Conservation (phyloP, 805 yeast species). For the Yarrowia keelungensis region DNA sequence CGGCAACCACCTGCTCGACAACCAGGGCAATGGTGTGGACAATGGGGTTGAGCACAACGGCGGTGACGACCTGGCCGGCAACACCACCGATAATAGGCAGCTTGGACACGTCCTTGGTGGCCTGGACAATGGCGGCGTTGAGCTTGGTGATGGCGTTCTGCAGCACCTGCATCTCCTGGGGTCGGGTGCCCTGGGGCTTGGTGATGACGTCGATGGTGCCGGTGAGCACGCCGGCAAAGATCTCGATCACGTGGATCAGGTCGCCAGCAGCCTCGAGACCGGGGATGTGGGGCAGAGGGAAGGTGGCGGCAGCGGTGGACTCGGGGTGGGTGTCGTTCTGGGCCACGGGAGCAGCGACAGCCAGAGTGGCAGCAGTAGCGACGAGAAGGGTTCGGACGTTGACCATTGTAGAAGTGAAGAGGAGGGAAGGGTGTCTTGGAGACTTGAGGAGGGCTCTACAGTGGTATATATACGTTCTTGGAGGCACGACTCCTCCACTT, state of each 20-base stretch:
- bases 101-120: conserved; percentile 5
- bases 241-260: conserved; percentile 21
- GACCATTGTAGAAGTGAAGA: conserved; percentile 16
- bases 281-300: conserved; percentile 33
- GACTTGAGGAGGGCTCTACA: not conserved
- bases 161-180: conserved; percentile 28
- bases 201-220: conserved; percentile 18
- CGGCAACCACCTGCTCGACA: conserved; percentile 29
- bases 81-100: conserved; percentile 22
- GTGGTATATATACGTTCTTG: not conserved
- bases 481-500: not conserved
- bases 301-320: conserved; percentile 2
- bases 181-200: conserved; percentile 36
- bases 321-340: conserved; percentile 1
- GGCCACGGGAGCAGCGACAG: conserved; percentile 19
- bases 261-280: conserved; percentile 26
- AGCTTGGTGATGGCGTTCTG: conserved; percentile 23
- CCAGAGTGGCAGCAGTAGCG: conserved; percentile 8
- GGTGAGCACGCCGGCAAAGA: conserved; percentile 18
- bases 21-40: conserved; percentile 22
- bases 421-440: not conserved
- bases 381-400: conserved; percentile 10
- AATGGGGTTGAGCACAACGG: conserved; percentile 29
- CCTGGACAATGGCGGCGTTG: conserved; percentile 20
- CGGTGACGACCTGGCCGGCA: conserved; percentile 31